Percentiles rank a stretch among this genome's conserved stretches.
These are phyloP conservation scores for Alternaria atra DNA, from an alignment of 2,329 filamentous ascomycete genomes.

Conservation along the genomic window DNA sequence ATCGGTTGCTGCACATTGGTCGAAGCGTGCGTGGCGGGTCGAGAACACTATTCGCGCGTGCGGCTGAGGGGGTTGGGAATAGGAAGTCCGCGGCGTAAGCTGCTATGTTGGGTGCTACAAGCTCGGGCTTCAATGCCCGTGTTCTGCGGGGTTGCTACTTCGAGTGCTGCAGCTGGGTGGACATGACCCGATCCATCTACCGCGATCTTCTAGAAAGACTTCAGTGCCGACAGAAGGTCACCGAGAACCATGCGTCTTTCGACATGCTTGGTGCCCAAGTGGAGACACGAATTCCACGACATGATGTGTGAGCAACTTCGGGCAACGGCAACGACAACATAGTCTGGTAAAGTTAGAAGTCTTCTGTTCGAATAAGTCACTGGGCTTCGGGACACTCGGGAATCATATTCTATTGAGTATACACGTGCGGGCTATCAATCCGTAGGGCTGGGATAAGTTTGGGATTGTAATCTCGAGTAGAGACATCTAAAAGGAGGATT, in stretches of 20 bases:
- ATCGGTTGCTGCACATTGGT: conserved; percentile 4
- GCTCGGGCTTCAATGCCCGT: background rate
- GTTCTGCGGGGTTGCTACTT: background rate
- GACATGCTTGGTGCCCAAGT: background rate
- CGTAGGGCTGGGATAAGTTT: background rate
- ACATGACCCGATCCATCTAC: background rate
- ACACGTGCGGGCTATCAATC: background rate
- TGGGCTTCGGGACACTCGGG: background rate
- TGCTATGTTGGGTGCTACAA: background rate
- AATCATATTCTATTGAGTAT: background rate
- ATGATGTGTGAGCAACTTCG: background rate
- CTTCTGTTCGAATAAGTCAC: background rate
- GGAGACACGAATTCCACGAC: background rate
- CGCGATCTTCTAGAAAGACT: background rate
- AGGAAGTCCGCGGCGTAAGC: background rate
- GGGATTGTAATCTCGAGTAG: background rate
- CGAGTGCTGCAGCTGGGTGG: background rate
- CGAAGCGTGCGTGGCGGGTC: background rate
- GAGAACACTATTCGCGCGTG: background rate
- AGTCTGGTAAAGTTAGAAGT: background rate
- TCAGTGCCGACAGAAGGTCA: background rate
- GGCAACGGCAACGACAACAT: background rate
- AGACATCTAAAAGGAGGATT: background rate
- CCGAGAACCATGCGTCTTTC: background rate
- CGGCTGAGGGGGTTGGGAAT: background rate